A percentile compares a stretch with the other conserved stretches of the same genome.
phyloP scores from a whole-genome alignment of 805 yeast species.

The Wickerhamiella allomyrinae region DNA sequence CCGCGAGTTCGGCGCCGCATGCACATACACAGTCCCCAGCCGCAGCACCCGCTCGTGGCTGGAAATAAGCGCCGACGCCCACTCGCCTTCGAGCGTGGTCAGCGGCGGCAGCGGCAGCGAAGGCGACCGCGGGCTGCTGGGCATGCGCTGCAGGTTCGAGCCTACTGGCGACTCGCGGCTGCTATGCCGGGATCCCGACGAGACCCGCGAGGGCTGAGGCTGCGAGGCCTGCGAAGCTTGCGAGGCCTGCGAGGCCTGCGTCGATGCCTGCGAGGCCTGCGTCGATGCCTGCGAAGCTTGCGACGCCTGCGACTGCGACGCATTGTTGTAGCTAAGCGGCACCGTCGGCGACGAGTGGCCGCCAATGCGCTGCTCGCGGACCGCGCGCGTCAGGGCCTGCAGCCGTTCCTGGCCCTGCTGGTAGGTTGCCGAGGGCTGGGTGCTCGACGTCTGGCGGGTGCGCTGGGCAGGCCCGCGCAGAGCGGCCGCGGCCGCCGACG shows the following conservation, averaged over 20 bases:
- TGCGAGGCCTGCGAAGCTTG: not conserved
- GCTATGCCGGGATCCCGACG: too few species aligned
- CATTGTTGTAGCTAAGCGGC: not conserved
- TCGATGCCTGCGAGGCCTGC: not conserved
- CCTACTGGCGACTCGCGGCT: too few species aligned
- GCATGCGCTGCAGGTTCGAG: not conserved
- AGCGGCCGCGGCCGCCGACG: constrained; percentile 10
- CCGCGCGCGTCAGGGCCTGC: constrained; percentile 13
- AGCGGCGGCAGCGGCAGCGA: constrained; percentile 25
- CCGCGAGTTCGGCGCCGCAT: constrained; percentile 13
- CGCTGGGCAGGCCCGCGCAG: constrained; percentile 1
- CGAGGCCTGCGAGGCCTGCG: not conserved
- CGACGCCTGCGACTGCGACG: not conserved
- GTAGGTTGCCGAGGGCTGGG: constrained; percentile 8
- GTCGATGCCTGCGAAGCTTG: not conserved
- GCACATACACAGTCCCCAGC: constrained; percentile 28
- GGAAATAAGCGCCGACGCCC: constrained; percentile 30
- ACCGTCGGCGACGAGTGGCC: not conserved
- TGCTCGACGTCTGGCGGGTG: not conserved
- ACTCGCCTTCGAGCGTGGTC: constrained; percentile 35
- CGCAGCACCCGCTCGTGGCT: constrained; percentile 35
- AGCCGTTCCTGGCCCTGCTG: constrained; percentile 17
- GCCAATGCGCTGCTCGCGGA: constrained; percentile 13
- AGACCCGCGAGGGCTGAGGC: not conserved
- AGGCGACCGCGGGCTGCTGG: constrained; percentile 1